Percentiles rank a stretch among this genome's conserved stretches.
Conservation (phyloP, 805 yeast species). For the Nakazawaea anatomiae region DNA sequence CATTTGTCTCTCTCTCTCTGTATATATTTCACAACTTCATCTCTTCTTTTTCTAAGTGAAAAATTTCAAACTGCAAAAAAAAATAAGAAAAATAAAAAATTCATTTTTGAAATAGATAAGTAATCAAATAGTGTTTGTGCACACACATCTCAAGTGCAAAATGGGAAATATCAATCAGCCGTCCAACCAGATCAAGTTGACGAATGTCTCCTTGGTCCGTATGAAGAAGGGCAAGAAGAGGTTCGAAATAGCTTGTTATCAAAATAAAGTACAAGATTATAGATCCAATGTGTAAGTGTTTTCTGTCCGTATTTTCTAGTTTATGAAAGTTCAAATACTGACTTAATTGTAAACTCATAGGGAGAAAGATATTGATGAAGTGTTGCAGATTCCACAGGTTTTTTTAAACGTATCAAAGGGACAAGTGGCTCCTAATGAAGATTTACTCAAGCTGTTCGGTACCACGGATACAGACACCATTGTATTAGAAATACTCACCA, state of each 20-base stretch:
- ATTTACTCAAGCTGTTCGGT: constrained; percentile 66
- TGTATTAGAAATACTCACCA: constrained; percentile 73
- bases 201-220: constrained; percentile 90
- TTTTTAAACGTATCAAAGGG: constrained; percentile 93
- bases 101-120: background rate
- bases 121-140: background rate
- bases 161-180: constrained; percentile 73
- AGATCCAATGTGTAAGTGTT: constrained; percentile 51
- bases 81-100: background rate
- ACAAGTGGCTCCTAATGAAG: constrained; percentile 84
- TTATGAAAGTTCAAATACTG: no score
- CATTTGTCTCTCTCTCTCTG: no score
- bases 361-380: constrained; percentile 94
- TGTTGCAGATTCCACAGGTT: constrained; percentile 91
- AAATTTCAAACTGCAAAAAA: background rate
- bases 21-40: no score
- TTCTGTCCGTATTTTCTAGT: no score
- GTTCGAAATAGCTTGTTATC: constrained; percentile 94
- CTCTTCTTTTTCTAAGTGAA: no score
- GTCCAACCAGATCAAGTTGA: constrained; percentile 77
- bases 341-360: constrained; percentile 14
- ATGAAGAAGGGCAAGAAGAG: constrained; percentile 88
- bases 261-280: constrained; percentile 95
- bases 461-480: constrained; percentile 70
- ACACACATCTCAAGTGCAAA: background rate